Percentiles rank a stretch among this genome's conserved stretches.
Conservation (phyloP, 768 basidiomycete genomes). For the Termitomyces sp. region DNA sequence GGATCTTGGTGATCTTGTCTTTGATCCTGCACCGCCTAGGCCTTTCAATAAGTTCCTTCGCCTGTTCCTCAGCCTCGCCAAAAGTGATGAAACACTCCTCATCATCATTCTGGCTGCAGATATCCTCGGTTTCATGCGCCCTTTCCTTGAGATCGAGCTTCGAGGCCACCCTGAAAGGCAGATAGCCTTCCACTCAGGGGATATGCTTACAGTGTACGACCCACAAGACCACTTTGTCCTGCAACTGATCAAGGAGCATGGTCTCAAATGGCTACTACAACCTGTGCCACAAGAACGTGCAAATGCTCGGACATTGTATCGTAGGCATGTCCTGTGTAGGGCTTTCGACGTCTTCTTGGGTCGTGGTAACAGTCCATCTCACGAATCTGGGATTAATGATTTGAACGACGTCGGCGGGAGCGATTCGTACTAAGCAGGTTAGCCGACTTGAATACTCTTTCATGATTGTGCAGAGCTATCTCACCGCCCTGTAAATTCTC, state of each 20-base stretch:
- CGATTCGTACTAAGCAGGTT: too few species aligned
- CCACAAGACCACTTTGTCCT: constrained; percentile 4
- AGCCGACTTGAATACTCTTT: too few species aligned
- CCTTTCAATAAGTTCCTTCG: constrained; percentile 3
- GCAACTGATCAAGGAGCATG: constrained; percentile 7
- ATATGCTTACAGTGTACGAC: constrained; percentile 10
- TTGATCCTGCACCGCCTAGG: not conserved
- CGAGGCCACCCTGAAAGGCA: not conserved
- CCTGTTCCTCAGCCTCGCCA: constrained; percentile 7
- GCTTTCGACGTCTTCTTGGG: constrained; percentile 12
- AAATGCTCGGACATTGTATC: not conserved
- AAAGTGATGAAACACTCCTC: not conserved
- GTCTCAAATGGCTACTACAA: not conserved
- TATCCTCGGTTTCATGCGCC: constrained; percentile 14
- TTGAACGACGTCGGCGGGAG: too few species aligned
- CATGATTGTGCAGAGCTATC: too few species aligned
- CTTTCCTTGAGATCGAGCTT: constrained; percentile 10
- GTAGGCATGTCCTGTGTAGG: not conserved
- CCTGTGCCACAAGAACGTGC: not conserved
- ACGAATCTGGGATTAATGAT: not conserved
- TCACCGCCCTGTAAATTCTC: too few species aligned
- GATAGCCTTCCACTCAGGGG: constrained; percentile 5
- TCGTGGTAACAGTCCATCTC: not conserved
- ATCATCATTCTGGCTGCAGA: constrained; percentile 9
- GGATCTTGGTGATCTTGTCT: not conserved